Evolutionary conservation across 352 stramenopile genomes (phyloP).

Genomic region (Pythium aristosporum): DNA sequence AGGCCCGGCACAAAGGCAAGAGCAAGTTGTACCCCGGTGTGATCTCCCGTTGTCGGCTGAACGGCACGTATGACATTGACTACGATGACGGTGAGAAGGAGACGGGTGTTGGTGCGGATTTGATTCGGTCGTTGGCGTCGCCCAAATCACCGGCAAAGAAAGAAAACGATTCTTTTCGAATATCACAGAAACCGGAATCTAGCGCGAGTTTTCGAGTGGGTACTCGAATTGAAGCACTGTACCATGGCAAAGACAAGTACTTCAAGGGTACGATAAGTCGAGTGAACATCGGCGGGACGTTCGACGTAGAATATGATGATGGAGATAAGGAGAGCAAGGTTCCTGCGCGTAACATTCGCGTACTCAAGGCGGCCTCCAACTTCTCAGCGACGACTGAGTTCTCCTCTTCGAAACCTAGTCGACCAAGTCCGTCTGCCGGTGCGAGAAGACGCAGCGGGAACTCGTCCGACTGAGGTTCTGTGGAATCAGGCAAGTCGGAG

Average conservation of each 20-base stretch:
- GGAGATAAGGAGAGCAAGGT: constrained; percentile 61
- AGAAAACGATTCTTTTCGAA: constrained; percentile 1
- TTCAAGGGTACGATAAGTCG: constrained; percentile 47
- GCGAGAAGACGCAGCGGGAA: constrained; percentile 44
- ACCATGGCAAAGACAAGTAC: constrained; percentile 52
- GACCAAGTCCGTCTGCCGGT: constrained; percentile 32
- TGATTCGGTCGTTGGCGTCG: constrained; percentile 12
- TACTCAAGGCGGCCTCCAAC: constrained; percentile 19
- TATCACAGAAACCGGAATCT: background rate
- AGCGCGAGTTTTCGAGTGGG: constrained; percentile 12
- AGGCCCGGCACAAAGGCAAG: constrained; percentile 39
- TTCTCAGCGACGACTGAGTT: constrained; percentile 36
- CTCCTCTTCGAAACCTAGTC: constrained; percentile 35
- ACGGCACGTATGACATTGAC: constrained; percentile 68
- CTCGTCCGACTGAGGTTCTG: constrained; percentile 36
- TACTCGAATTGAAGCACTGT: constrained; percentile 29
- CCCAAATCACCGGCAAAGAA: constrained; percentile 6
- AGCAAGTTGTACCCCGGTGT: constrained; percentile 47
- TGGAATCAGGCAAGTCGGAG: background rate
- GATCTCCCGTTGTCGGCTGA: constrained; percentile 46
- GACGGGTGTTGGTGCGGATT: constrained; percentile 27
- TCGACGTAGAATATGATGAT: constrained; percentile 75
- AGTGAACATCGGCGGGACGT: constrained; percentile 46
- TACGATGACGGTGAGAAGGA: constrained; percentile 75
- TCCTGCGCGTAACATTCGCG: constrained; percentile 24